Base-by-base conservation (phyloP, 208 protist species). In the Trypanosoma grayi region DNA sequence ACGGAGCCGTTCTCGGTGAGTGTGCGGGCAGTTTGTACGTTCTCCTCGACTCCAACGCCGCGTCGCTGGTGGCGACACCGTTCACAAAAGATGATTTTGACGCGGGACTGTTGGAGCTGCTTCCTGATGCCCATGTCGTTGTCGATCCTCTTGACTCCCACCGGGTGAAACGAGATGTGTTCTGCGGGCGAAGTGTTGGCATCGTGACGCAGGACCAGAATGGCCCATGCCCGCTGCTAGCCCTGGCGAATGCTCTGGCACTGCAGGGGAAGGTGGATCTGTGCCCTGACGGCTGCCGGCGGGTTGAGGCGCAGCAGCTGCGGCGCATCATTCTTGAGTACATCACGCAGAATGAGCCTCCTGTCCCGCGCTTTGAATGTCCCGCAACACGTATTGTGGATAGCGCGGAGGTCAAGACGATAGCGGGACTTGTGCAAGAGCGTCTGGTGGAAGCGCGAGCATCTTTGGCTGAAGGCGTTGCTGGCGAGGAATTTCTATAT, bases 181-280 rank as follows among this genome's bases (percentile, higher is more conserved):
- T 70, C 40, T 34, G 60, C 20, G 66, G 70, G 5, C 47, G 57
- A 14, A 18, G 13, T 52, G 52, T 75, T n/a, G 34, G 27, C n/a
- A 64, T 77, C 24, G 73, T 70, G 16, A 80, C 66, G 31, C 73
- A 83, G 53, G 48, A 60, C 28, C 34, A 56, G 18, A 67, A 79
- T 46, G 77, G 73, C 10, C 77, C 77, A 13, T 83, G 77, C 44
- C 77, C 73, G 30, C 47, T 83, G 14, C 27, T 83, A 3, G 77
- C 77, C 2, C 48, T 67, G n/a, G 57, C 73, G 41, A 83, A 83
- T 50, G 73, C 77, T 6, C 56, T 83, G 41, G 34, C 51, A 4
- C 51, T 83, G 14, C 11, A 43, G 33, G 69, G 66, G 9, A 34
- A 28, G 16, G 9, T 83, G 11, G 18, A 37, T 6, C 44, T 80